Evolutionary conservation across 345 rosid genomes (phyloP).

Genomic region (Mallotus nudiflorus): DNA sequence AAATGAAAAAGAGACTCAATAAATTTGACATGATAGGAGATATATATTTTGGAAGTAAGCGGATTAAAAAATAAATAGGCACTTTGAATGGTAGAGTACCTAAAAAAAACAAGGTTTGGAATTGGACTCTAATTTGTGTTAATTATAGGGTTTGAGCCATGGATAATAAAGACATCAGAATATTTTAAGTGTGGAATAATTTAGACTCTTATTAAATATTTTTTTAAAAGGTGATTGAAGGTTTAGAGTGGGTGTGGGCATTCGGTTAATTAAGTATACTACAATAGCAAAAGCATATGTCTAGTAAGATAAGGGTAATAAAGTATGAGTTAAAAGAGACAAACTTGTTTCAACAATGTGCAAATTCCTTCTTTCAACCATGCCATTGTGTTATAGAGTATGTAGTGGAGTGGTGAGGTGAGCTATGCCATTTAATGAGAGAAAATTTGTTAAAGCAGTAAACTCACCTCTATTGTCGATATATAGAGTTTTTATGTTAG

Average conservation of each 20-base stretch:
- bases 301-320: too few relatives aligned
- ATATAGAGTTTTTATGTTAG: too few relatives aligned
- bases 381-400: too few relatives aligned
- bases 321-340: too few relatives aligned
- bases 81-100: neutral
- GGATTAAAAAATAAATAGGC: neutral
- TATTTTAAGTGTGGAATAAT: neutral
- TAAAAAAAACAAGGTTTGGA: neutral
- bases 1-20: neutral
- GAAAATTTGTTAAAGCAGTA: too few relatives aligned
- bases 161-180: neutral
- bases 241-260: neutral
- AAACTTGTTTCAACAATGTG: too few relatives aligned
- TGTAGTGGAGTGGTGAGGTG: too few relatives aligned
- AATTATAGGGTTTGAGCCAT: too few relatives aligned
- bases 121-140: neutral
- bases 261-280: neutral
- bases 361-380: too few relatives aligned
- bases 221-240: neutral
- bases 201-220: neutral
- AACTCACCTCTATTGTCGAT: too few relatives aligned
- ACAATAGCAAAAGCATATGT: neutral
- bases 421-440: too few relatives aligned
- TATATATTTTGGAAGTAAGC: neutral
- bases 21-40: neutral